Evolutionary conservation across 1,284 basidiomycete species (phyloP), one percentile per base, ranked within the genome.

Genomic region (Microbotryum intermedium): DNA sequence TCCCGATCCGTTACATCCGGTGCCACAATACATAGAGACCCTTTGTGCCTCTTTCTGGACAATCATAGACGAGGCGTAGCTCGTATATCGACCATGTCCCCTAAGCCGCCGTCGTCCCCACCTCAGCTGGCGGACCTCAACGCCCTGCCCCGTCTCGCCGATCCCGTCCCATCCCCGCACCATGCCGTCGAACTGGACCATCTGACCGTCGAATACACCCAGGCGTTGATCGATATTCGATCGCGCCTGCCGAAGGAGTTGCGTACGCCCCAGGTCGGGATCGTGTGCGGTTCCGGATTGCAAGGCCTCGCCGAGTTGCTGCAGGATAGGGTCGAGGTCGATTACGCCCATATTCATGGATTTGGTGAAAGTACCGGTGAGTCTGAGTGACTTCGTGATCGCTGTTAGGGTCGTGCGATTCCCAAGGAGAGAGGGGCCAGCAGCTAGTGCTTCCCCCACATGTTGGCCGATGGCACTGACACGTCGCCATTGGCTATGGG

Each of bases 211-310:
- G 34, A 42, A 26, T 61, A 48, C 57, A 28, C 50, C 23, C 52
- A 55, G n/a, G 60, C 60, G 0, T 25, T 66, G 7, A 16, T 48
- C 29, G 59, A 58, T 34, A 57, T 66, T 30, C 59, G 57, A 4
- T 34, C 45, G 2, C 28, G 28, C 7, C 53, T 66, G 30, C 65
- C 65, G 2, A 29, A 57, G 21, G 54, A 39, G 8, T 46, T 66
- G 4, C 47, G 53, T 8, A 34, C 48, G 13, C 65, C 65, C 11
- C 46, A 53, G 43, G 57, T 71, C 23, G 70, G 63, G 26, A 68
- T 72, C 56, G 71, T 72, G 20, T 71, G 69, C 58, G 71, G 71
- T 0, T 55, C 48, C 5, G 71, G 71, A 11, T 57, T 72, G 2
- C 57, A 61, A 20, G 65, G 65, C 1, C 60, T 72, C 21, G 65